Percentiles rank a stretch among this genome's conserved stretches.
Evolutionary conservation across 306 rosid species (phyloP).

Genomic region (Amphicarpaea edgeworthii): DNA sequence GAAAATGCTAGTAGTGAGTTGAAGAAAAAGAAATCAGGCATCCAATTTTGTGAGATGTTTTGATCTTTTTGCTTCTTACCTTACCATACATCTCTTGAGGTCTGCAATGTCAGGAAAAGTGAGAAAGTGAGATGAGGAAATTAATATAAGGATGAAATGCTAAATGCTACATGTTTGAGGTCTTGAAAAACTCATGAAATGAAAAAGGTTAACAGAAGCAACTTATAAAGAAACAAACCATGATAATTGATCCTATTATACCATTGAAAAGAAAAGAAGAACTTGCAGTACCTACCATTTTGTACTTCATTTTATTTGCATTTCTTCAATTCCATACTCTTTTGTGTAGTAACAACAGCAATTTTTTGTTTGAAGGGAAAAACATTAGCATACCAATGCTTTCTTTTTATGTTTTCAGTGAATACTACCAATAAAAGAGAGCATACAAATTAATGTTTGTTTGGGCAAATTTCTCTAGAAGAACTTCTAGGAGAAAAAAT

Average conservation of each 20-base stretch:
- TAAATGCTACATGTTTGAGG: not conserved
- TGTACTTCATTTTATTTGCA: not conserved
- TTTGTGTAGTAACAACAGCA: not conserved
- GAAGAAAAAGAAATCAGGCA: slow-evolving; percentile 12
- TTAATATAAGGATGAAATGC: slow-evolving; percentile 5
- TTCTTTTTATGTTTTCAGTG: slow-evolving; percentile 8
- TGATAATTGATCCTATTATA: not conserved
- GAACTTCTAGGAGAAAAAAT: too few relatives aligned
- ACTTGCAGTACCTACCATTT: not conserved
- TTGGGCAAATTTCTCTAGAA: too few relatives aligned
- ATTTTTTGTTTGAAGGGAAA: not conserved
- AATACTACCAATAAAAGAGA: slow-evolving; percentile 17
- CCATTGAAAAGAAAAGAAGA: not conserved
- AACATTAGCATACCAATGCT: not conserved
- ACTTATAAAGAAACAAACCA: not conserved
- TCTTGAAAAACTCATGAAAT: slow-evolving; percentile 7
- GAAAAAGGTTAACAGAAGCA: not conserved
- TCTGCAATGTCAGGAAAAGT: slow-evolving; percentile 2
- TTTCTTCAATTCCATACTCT: slow-evolving; percentile 12
- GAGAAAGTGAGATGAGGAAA: slow-evolving; percentile 18
- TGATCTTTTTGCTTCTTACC: not conserved
- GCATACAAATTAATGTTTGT: too few relatives aligned
- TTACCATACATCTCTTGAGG: not conserved
- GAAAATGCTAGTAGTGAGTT: slow-evolving; percentile 35
- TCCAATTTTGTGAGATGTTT: slow-evolving; percentile 3